These are phyloP conservation scores for Fraxinus floribunda DNA, from an alignment of 305 asterid genomes.

Conservation along the genomic window DNA sequence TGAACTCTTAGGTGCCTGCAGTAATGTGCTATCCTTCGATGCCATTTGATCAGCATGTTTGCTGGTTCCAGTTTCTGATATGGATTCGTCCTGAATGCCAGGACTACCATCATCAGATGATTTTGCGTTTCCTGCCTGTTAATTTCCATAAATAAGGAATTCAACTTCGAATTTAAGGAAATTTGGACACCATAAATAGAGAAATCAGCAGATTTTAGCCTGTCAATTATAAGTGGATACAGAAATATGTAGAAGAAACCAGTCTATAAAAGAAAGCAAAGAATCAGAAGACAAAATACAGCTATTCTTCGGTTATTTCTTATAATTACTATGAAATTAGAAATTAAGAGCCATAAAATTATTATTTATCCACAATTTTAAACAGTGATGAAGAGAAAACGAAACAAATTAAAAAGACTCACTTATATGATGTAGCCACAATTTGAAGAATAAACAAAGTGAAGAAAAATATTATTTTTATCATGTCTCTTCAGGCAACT, in stretches of 20 bases:
- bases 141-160: conserved; percentile 21
- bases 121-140: conserved; percentile 46
- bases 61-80: conserved; percentile 33
- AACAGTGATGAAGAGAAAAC: neutral
- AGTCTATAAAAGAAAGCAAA: conserved; percentile 5
- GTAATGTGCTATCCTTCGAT: conserved; percentile 29
- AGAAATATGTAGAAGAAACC: conserved; percentile 5
- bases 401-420: conserved; percentile 3
- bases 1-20: conserved; percentile 22
- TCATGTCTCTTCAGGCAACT: neutral
- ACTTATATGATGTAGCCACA: neutral
- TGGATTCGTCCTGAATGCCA: conserved; percentile 32
- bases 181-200: conserved; percentile 5
- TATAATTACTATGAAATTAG: neutral
- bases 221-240: neutral
- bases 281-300: neutral
- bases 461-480: neutral
- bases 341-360: neutral
- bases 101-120: conserved; percentile 40
- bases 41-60: conserved; percentile 33
- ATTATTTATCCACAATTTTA: neutral
- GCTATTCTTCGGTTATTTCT: neutral
- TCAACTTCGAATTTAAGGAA: conserved; percentile 9
- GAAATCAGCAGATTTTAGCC: neutral
- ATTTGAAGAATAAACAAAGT: neutral